Evolutionary conservation across 768 basidiomycete species (phyloP).

Genomic region (Termitomyces sp.): DNA sequence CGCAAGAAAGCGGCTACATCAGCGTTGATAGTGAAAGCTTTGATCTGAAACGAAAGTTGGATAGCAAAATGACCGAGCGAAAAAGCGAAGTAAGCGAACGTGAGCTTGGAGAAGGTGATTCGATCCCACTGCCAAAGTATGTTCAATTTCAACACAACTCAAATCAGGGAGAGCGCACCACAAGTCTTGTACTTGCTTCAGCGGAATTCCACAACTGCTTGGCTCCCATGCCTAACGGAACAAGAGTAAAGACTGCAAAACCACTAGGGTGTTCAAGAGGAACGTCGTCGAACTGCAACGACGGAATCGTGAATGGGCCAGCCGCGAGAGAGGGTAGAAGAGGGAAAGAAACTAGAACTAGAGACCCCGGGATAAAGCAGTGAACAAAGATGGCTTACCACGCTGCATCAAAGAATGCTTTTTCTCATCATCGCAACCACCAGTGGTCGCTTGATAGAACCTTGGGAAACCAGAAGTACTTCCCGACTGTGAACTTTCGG

Average conservation of each 20-base stretch:
- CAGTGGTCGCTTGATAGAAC: neutral
- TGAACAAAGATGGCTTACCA: neutral
- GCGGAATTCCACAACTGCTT: conserved; percentile 27
- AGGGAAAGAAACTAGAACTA: conserved; percentile 15
- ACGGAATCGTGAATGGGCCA: conserved; percentile 19
- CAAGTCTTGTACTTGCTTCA: conserved; percentile 35
- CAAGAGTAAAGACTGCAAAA: conserved; percentile 20
- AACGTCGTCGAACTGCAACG: conserved; percentile 15
- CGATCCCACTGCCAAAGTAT: conserved; percentile 51
- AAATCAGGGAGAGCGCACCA: conserved; percentile 31
- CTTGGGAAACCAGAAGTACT: neutral
- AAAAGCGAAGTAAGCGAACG: conserved; percentile 61
- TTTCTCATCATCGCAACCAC: neutral
- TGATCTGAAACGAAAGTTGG: conserved; percentile 64
- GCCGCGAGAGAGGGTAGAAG: conserved; percentile 21
- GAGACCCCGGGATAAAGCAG: neutral
- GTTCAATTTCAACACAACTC: neutral
- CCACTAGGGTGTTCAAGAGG: conserved; percentile 35
- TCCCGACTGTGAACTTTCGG: neutral
- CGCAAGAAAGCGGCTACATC: conserved; percentile 48
- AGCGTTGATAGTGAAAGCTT: conserved; percentile 61
- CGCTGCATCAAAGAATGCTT: neutral
- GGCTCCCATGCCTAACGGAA: conserved; percentile 16
- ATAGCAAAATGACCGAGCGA: conserved; percentile 60
- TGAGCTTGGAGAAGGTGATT: conserved; percentile 61